Percentiles rank a stretch among this genome's conserved stretches.
Conservation (phyloP, 176 grass and related monocot genomes). For the Oryza meridionalis region DNA sequence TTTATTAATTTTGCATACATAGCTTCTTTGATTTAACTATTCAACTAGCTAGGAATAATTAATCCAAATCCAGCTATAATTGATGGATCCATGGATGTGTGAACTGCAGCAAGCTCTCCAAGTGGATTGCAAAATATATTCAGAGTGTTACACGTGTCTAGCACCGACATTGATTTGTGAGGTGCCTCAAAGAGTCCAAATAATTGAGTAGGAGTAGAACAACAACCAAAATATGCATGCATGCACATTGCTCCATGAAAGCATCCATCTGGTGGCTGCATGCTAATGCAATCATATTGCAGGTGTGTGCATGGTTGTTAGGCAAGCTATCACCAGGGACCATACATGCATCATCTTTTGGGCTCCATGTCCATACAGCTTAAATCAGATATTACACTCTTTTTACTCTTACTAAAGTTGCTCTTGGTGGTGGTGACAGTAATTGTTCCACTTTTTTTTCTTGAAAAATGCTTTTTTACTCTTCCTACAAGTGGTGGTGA, state of each 20-base stretch:
- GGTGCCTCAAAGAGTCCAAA: not conserved
- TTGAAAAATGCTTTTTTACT: too few species aligned
- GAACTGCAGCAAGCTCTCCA: not conserved
- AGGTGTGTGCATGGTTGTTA: not conserved
- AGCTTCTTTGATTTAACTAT: not conserved
- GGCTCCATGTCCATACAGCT: too few species aligned
- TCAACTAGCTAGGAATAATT: not conserved
- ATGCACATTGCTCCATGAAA: not conserved
- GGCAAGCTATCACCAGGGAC: conserved; percentile 2
- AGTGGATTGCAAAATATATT: conserved; percentile 19
- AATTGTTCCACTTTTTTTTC: too few species aligned
- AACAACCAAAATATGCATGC: not conserved
- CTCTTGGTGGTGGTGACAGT: too few species aligned
- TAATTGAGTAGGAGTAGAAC: conserved; percentile 4
- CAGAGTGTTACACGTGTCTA: not conserved
- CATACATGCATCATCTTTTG: not conserved
- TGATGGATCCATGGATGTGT: not conserved
- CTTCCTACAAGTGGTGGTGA: too few species aligned
- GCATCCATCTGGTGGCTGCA: not conserved
- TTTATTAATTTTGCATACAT: not conserved
- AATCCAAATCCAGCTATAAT: conserved; percentile 5
- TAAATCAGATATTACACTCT: not conserved
- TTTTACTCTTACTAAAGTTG: not conserved
- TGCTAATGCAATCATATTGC: conserved; percentile 11
- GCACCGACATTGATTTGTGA: conserved; percentile 32